Percentiles rank a stretch among this genome's conserved stretches.
These are phyloP conservation scores for Plantago major DNA, from an alignment of 257 asterid genomes.

Conservation along the genomic window DNA sequence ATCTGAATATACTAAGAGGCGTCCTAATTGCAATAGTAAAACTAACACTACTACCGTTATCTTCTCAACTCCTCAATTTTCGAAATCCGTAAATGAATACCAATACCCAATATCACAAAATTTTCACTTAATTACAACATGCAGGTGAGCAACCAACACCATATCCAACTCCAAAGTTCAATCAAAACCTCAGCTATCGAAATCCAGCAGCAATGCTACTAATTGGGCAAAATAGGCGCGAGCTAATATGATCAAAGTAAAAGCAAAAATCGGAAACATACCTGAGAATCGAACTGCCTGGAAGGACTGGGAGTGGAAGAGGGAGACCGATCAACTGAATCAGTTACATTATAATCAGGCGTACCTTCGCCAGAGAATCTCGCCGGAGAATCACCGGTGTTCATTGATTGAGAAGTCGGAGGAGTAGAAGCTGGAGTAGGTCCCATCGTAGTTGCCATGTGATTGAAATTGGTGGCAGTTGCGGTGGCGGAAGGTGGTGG, in stretches of 20 bases:
- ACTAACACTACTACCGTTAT: too few relatives aligned
- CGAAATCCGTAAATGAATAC: too few relatives aligned
- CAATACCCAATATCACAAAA: too few relatives aligned
- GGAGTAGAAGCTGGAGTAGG: constrained; percentile 42
- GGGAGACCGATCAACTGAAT: constrained; percentile 40
- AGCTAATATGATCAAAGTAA: not conserved
- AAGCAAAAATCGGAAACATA: constrained; percentile 17
- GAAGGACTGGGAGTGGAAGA: constrained; percentile 38
- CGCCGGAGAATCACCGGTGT: constrained; percentile 36
- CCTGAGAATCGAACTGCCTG: constrained; percentile 57
- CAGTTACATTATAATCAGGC: constrained; percentile 29
- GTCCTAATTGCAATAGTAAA: too few relatives aligned
- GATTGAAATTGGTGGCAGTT: not conserved
- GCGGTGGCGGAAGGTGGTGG: not conserved
- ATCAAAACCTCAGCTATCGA: not conserved
- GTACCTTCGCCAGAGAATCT: constrained; percentile 32
- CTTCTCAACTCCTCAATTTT: too few relatives aligned
- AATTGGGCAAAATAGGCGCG: too few relatives aligned
- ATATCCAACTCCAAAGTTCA: not conserved
- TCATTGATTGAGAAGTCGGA: constrained; percentile 49
- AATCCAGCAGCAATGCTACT: too few relatives aligned
- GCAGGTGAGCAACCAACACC: too few relatives aligned
- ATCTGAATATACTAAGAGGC: too few relatives aligned
- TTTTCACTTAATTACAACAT: not conserved
- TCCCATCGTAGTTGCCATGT: constrained; percentile 56